phyloP scores from a whole-genome alignment of 495 filamentous ascomycete species.

The Trichocladium uniseriatum region DNA sequence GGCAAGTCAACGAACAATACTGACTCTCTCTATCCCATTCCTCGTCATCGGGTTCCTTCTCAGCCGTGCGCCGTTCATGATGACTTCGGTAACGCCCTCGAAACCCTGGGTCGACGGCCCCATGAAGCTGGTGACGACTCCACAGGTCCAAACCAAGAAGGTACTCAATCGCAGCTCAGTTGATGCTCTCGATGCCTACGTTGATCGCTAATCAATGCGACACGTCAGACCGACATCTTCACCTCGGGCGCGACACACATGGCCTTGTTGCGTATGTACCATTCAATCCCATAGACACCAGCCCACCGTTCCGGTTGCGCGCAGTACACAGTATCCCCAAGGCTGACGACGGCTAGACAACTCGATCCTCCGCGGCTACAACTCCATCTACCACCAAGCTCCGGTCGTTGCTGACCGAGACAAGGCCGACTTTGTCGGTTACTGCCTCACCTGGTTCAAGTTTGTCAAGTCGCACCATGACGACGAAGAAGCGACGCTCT shows the following conservation, averaged over 20 bases:
- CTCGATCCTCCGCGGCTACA: conserved; percentile 49
- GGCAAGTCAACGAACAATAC: conserved; percentile 8
- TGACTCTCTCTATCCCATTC: conserved; percentile 23
- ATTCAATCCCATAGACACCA: not conserved
- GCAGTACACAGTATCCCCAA: too few relatives aligned
- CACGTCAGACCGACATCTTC: conserved; percentile 39
- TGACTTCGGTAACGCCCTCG: conserved; percentile 29
- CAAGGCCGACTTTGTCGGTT: conserved; percentile 42
- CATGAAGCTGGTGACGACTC: conserved; percentile 39
- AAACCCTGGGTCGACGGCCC: conserved; percentile 43
- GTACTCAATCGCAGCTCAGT: conserved; percentile 13
- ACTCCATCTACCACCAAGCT: conserved; percentile 49
- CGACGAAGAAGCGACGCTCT: conserved; percentile 43
- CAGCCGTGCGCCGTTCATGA: conserved; percentile 34
- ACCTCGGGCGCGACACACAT: conserved; percentile 49
- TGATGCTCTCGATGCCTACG: not conserved
- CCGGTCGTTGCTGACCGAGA: conserved; percentile 33
- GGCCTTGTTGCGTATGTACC: conserved; percentile 35
- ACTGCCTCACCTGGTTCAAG: conserved; percentile 41
- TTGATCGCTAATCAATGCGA: not conserved
- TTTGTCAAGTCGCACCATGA: conserved; percentile 48
- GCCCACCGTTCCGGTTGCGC: too few relatives aligned
- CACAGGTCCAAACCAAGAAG: conserved; percentile 38
- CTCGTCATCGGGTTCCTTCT: conserved; percentile 31
- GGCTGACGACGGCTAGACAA: conserved; percentile 33